These are phyloP conservation scores for Breviolum minutum DNA, from an alignment of 73 alveolate genomes.

Conservation along the genomic window DNA sequence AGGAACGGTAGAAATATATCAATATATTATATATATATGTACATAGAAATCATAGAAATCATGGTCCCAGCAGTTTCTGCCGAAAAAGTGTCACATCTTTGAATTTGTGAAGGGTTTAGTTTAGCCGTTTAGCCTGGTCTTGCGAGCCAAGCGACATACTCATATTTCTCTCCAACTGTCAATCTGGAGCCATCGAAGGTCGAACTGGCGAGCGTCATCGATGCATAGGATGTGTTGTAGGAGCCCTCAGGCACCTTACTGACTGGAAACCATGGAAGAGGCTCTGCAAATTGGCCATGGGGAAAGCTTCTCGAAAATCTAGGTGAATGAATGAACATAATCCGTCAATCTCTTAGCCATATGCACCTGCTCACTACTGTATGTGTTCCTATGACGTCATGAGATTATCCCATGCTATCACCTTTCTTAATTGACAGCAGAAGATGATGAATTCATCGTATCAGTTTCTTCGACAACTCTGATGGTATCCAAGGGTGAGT, in stretches of 20 bases:
- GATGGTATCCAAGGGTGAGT: no score
- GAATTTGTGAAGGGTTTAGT: neutral
- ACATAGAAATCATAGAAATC: neutral
- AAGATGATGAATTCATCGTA: no score
- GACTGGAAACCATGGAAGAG: neutral
- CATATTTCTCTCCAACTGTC: conserved; percentile 24
- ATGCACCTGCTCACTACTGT: no score
- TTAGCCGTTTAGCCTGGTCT: neutral
- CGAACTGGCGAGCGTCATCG: conserved; percentile 1
- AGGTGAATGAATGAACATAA: no score
- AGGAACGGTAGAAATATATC: neutral
- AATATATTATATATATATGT: no score
- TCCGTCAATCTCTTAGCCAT: no score
- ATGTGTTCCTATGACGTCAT: no score
- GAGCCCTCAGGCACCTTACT: conserved; percentile 23
- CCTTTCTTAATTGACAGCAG: no score
- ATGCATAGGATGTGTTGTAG: conserved; percentile 11
- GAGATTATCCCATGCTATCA: no score
- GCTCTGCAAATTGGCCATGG: no score
- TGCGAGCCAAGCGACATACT: neutral
- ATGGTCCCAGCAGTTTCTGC: neutral
- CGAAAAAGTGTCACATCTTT: neutral
- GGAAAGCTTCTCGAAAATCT: no score
- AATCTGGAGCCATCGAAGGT: neutral
- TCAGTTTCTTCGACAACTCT: no score